Base-by-base conservation (phyloP, 768 basidiomycete species). In the Boletus edulis region DNA sequence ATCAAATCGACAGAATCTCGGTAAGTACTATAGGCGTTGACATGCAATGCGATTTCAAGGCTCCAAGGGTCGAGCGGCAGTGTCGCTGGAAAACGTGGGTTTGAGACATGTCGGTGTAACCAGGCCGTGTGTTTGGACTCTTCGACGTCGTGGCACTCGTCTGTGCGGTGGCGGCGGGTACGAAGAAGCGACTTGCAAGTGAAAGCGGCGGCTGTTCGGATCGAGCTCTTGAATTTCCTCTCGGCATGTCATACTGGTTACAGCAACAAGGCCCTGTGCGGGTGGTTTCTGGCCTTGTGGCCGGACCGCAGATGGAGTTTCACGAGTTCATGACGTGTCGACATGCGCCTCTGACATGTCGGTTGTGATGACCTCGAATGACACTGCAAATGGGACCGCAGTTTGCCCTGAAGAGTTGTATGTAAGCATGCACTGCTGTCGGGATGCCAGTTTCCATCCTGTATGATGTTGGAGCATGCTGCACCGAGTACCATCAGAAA, bases 141-240 rank as follows among this genome's bases (percentile, higher is more conserved):
- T 53, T 62, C 31, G 45, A 27, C 17, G 55, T 37, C 51, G 34
- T 43, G 46, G 32, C 13, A 10, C 6, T 42, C 40, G 46, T 50
- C 53, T 38, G 0, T 62, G 66, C 65, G 65, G 66, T 66, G 65
- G 65, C 65, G 44, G 37, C 65, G 65, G 65, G 56, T 45, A 50
- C 49, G 60, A 52, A 58, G 65, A 62, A 65, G 64, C 48, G 5
- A 41, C 1, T 8, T 45, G 35, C 1, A 43, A 29, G 43, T 34
- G 31, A 39, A 44, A 38, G 54, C 61, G 54, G 54, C 52, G 54
- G 46, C n/a, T 24, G 38, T 41, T 52, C 52, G 61, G 54, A 55
- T 41, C 8, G 29, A 27, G 32, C 8, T 37, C 20, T 11, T 29
- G 38, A 31, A 54, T 49, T 63, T 45, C 62, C 51, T 35, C 34